These are phyloP conservation scores for Colletotrichum camelliae DNA, from an alignment of 2,329 filamentous ascomycete species.

Conservation along the genomic window DNA sequence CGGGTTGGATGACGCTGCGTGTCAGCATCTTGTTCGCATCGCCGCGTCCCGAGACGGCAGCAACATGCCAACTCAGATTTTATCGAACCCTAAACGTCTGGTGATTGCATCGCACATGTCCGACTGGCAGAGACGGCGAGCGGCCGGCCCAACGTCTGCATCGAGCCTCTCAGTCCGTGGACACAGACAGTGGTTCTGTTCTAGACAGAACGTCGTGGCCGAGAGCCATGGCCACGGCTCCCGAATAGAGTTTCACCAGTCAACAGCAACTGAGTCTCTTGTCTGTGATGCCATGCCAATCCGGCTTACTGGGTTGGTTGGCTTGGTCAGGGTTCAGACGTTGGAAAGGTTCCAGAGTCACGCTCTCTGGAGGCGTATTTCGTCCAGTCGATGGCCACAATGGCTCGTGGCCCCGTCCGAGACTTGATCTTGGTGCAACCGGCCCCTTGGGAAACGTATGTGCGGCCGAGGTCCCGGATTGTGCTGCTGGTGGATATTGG, in stretches of 20 bases:
- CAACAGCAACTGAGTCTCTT: neutral
- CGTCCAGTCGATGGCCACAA: conserved; percentile 5
- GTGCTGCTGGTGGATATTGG: neutral
- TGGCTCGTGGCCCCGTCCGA: neutral
- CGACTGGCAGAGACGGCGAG: conserved; percentile 2
- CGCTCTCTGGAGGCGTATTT: conserved; percentile 3
- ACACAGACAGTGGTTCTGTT: neutral
- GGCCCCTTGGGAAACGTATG: conserved; percentile 11
- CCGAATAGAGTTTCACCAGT: conserved; percentile 3
- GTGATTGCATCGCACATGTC: conserved; percentile 13
- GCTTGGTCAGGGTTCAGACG: conserved; percentile 11
- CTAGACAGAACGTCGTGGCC: neutral
- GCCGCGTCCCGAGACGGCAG: neutral
- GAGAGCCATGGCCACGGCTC: neutral
- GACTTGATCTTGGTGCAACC: conserved; percentile 18
- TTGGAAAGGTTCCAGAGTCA: conserved; percentile 15
- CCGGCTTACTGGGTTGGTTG: conserved; percentile 9
- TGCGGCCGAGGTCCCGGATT: neutral
- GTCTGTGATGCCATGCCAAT: conserved; percentile 18
- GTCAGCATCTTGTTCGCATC: conserved; percentile 12
- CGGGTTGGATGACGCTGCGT: neutral
- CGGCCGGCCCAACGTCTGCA: neutral
- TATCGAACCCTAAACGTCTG: neutral
- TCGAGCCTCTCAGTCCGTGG: neutral
- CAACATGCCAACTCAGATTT: neutral